Percentiles rank a stretch among this genome's conserved stretches.
These are phyloP conservation scores for Scleroderma citrinum DNA, from an alignment of 768 basidiomycete species.

Conservation along the genomic window DNA sequence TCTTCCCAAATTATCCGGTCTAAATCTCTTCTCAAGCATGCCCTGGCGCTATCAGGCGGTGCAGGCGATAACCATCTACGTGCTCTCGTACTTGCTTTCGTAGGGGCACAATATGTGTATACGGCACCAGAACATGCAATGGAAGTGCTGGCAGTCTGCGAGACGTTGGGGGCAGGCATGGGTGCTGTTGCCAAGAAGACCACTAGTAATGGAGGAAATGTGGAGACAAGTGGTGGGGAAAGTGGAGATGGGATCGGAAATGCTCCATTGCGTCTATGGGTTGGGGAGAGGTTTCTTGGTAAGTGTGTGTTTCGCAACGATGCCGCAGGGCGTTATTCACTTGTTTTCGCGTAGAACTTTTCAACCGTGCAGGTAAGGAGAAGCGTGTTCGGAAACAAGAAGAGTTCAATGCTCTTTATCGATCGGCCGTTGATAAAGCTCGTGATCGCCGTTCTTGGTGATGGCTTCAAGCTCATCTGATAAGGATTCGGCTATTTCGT, in stretches of 20 bases:
- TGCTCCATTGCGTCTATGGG: conserved; percentile 62
- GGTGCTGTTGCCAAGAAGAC: conserved; percentile 34
- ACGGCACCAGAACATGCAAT: conserved; percentile 66
- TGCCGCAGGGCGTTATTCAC: not conserved
- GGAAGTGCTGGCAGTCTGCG: conserved; percentile 59
- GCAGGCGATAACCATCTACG: conserved; percentile 71
- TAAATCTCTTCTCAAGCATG: conserved; percentile 44
- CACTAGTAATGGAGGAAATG: too few species aligned
- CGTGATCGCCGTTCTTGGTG: not conserved
- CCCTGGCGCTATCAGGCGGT: conserved; percentile 50
- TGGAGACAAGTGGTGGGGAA: conserved; percentile 6
- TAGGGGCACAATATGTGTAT: conserved; percentile 65
- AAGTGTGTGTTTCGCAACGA: conserved; percentile 8
- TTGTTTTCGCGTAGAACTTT: conserved; percentile 40
- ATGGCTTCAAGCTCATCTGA: too few species aligned
- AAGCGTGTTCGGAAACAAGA: conserved; percentile 42
- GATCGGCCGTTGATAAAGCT: conserved; percentile 19
- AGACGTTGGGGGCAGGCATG: conserved; percentile 66
- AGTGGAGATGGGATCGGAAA: conserved; percentile 45
- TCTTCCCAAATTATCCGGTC: conserved; percentile 24
- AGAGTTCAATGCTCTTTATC: conserved; percentile 34
- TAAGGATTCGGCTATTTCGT: too few species aligned
- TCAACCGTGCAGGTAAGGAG: conserved; percentile 50
- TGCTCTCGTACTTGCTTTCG: conserved; percentile 60
- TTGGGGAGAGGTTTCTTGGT: conserved; percentile 67